Base-by-base conservation (phyloP, 164 flowering plant species). In the Malania oleifera region DNA sequence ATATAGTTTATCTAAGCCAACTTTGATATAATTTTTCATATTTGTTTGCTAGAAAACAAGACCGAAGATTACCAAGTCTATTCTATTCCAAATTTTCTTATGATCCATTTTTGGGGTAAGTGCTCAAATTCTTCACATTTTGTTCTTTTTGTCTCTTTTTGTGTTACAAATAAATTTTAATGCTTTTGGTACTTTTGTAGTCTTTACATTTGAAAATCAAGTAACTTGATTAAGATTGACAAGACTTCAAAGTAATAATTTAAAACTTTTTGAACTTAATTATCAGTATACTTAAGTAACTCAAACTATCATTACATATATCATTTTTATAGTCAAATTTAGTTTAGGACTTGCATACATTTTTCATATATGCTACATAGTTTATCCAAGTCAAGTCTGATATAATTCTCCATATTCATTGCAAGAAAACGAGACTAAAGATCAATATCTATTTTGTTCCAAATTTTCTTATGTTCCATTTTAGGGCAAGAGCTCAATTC, bases 41-140 rank as follows among this genome's bases (percentile, higher is more conserved):
- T 20, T 45, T 45, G 20, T 47, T n/a, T 54, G 58, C 73, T 82
- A 87, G 82, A 85, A 80, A 46, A 75, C 75, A 1, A 72, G 72
- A 25, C 74, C 78, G 14, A 76, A 50, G 67, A 67, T 85, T 54
- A 81, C 82, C 0, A 26, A 35, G 67, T 3, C 56, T 7, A 54
- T 77, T 34, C 70, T 80, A 17, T 68, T 80, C 59, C 80, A 80
- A 62, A 69, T 77, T n/a, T 68, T 84, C 53, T 38, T 79, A 9
- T 80, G 80, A 56, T 82, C 93, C 54, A 50, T 84, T 38, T n/a
- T 66, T 84, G 17, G 95, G 95, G 95, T 84, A 65, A 74, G 72
- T 40, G 14, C 14, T 7, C 11, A 13, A n/a, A 39, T 39, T 39
- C 17, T 7, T 13, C 14, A 7, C 15, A 39, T 39, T 39, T 39